Conservation (phyloP, 192 early-diverging fungal genomes). For the Thoreauomyces humboldtii region DNA sequence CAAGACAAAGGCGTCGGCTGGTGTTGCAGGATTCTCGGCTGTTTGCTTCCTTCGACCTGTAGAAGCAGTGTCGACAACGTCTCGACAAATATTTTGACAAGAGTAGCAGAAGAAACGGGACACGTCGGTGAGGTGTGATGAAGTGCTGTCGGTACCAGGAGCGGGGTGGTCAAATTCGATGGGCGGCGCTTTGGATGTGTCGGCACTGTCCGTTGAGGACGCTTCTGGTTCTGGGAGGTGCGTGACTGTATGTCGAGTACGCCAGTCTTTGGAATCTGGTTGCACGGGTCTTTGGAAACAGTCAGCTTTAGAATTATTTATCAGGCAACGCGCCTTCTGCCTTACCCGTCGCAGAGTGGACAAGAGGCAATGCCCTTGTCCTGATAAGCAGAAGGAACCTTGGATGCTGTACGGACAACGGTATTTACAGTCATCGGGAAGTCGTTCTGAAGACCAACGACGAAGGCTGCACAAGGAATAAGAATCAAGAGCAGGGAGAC, state of each 20-base stretch:
- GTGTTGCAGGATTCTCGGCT: too few species aligned
- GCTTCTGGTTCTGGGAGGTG: not conserved
- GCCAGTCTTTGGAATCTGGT: conserved; percentile 1
- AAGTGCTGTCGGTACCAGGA: not conserved
- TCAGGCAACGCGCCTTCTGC: not conserved
- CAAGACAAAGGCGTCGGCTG: too few species aligned
- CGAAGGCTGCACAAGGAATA: conserved; percentile 59
- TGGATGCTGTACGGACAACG: conserved; percentile 75
- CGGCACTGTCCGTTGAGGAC: not conserved
- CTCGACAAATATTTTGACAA: conserved; percentile 35
- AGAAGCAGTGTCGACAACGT: too few species aligned
- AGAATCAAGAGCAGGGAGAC: not conserved
- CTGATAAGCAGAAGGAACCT: conserved; percentile 60
- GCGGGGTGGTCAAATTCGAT: not conserved
- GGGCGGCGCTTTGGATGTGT: not conserved
- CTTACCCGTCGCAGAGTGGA: conserved; percentile 69
- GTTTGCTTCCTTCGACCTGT: too few species aligned
- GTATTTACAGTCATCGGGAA: conserved; percentile 86
- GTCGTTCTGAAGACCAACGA: conserved; percentile 72
- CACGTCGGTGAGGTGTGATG: not conserved
- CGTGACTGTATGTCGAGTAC: conserved; percentile 8
- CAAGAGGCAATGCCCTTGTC: conserved; percentile 48
- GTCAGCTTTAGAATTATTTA: not conserved
- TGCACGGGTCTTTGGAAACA: conserved; percentile 21
- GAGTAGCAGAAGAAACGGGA: conserved; percentile 27